Percentiles rank a stretch among this genome's conserved stretches.
Conservation (phyloP, 257 asterid species). For the Haberlea rhodopensis region DNA sequence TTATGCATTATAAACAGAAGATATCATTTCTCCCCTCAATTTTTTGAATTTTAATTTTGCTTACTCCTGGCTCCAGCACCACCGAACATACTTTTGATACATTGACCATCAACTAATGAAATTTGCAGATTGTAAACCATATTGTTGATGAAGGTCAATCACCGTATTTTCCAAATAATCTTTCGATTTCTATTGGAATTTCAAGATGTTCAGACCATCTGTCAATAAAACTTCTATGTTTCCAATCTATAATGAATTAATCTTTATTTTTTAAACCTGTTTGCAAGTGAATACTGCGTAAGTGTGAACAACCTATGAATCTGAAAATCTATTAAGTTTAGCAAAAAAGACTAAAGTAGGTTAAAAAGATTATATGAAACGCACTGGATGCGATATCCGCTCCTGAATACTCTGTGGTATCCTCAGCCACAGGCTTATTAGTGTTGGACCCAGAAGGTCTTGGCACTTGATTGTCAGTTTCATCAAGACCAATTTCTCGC, state of each 20-base stretch:
- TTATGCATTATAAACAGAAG: background rate
- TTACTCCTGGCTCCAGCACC: background rate
- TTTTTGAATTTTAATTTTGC: too few relatives aligned
- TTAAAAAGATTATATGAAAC: conserved; percentile 30
- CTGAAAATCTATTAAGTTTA: background rate
- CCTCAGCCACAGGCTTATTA: conserved; percentile 28
- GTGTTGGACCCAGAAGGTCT: conserved; percentile 32
- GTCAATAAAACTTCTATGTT: background rate
- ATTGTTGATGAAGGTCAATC: background rate
- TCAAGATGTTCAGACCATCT: background rate
- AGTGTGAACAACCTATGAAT: background rate
- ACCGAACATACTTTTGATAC: background rate
- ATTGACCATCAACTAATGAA: background rate
- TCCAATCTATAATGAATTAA: background rate
- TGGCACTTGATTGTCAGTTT: conserved; percentile 40
- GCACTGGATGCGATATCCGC: conserved; percentile 56
- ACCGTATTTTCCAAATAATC: background rate
- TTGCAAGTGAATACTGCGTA: background rate
- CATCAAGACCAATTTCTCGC: conserved; percentile 93
- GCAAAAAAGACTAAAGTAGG: background rate
- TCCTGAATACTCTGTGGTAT: conserved; percentile 27
- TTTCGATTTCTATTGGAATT: background rate
- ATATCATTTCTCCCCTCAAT: background rate
- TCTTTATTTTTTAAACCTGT: background rate
- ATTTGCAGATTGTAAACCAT: background rate